Evolutionary conservation across 768 basidiomycete genomes (phyloP), one percentile per base, ranked within the genome.

Genomic region (Tubosaeta sp.): DNA sequence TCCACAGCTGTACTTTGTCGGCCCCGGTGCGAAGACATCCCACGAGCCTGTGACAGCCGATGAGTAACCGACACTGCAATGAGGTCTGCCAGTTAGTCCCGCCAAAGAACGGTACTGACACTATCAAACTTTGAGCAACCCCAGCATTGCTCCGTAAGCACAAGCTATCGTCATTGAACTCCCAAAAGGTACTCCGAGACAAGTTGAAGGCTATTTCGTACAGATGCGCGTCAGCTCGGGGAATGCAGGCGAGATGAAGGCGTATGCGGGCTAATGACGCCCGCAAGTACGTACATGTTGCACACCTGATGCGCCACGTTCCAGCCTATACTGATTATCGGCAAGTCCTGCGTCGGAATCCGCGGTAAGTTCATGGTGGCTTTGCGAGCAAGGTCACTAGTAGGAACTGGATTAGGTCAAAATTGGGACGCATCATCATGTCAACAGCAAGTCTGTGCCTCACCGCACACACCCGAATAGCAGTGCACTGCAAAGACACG

Each of bases 401-500:
- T 17, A 25, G 42, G 17, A 31, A 44, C 22, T 13, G 19, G 9
- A 17, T 19, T 7, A 17, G 19, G 19, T 34, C 27, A 43, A 39
- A 47, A 29, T 19, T 13, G 31, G 26, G 42, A n/a, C 5, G 22
- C 22, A 22, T 22, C 6, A 43, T 27, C 42, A 27, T 9, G 46
- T 46, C 44, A 50, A 46, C 33, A 47, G 51, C 22, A 26, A 26
- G 38, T 33, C 9, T 6, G 34, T 5, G 27, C 51, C 59, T 53
- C 44, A 37, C 29, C 12, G 44, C 19, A 35, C 27, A 46, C 48
- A 57, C 48, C 45, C 31, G 25, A 31, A 51, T 17, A 45, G 59
- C 51, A 37, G 50, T 55, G 59, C 47, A 49, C 35, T 25, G 43
- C 48, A 48, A 43, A 34, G 43, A 43, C 25, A 29, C 37, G 10